phyloP scores from a whole-genome alignment of 805 yeast genomes.

The Naumovozyma dairenensis region DNA sequence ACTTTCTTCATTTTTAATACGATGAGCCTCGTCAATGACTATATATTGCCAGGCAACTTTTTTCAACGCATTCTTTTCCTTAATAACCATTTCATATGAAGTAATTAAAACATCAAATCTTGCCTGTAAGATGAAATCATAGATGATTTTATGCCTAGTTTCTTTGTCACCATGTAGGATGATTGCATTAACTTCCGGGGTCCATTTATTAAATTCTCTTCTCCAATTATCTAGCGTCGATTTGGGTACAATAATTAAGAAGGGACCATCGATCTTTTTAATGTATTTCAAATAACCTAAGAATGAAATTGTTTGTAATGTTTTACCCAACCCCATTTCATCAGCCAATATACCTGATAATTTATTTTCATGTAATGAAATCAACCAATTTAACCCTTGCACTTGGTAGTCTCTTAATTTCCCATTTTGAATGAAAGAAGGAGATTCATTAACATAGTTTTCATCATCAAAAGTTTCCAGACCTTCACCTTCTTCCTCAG shows the following conservation, averaged over 20 bases:
- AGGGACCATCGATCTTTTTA: conserved; percentile 78
- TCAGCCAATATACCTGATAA: conserved; percentile 92
- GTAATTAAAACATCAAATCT: conserved; percentile 86
- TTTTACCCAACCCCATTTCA: conserved; percentile 97
- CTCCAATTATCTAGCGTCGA: conserved; percentile 95
- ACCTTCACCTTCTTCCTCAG: conserved; percentile 61
- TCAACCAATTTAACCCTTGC: conserved; percentile 93
- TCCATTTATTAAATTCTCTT: conserved; percentile 90
- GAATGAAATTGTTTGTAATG: conserved; percentile 88
- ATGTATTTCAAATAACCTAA: conserved; percentile 78
- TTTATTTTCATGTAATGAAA: conserved; percentile 76
- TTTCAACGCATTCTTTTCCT: conserved; percentile 73
- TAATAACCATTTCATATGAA: conserved; percentile 85
- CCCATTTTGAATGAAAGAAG: conserved; percentile 64
- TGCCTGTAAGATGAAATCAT: conserved; percentile 50
- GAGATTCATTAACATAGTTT: conserved; percentile 78
- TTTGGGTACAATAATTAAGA: conserved; percentile 85
- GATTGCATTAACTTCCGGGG: conserved; percentile 81
- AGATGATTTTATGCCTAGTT: conserved; percentile 53
- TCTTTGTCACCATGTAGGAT: conserved; percentile 88
- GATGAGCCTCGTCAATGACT: conserved; percentile 91
- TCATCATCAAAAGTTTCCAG: conserved; percentile 37
- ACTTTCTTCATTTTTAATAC: conserved; percentile 91
- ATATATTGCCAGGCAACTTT: conserved; percentile 90
- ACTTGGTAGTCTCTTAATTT: conserved; percentile 81